Base-by-base conservation (phyloP, 495 filamentous ascomycete species). In the Tuber melanosporum region DNA sequence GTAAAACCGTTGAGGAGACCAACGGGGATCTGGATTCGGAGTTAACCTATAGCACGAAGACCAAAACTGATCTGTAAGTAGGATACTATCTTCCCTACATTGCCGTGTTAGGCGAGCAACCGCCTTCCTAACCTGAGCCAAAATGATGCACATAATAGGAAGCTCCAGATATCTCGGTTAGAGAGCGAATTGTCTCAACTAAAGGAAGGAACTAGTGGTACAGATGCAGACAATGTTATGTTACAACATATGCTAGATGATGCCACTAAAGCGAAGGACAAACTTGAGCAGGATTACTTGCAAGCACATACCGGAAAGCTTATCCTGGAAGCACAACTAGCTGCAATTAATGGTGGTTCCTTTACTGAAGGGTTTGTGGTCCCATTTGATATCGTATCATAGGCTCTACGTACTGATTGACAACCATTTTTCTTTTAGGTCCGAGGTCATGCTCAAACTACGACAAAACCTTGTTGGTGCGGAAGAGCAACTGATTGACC, bases 241-340 rank as follows among this genome's bases (percentile, higher is more conserved):
- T 71, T 83, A 66, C 75, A 81, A 49, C 83, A 79, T 47, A 74
- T 82, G 66, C 80, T 83, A n/a, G 76, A 83, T 47, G 82, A 83
- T 72, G 77, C 76, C 49, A 80, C 49, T 26, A 79, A 79, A 71
- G 82, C 82, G 39, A 79, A 78, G 44, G 80, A 80, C 57, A 83
- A 83, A 75, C 76, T 83, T 41, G 82, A 83, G 44, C 75, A 82
- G 46, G 82, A 83, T 76, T 83, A 83, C 73, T 75, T 83, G 26
- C 72, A 78, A 52, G 82, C 82, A 14, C 83, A 83, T 73, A 83
- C 79, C 26, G 82, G 82, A 57, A 83, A 78, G 66, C 74, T 83
- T 70, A 81, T 84, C 52, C 80, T 84, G 70, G 83, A 84, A 76
- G 79, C 83, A 45, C 83, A 84, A 66, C 73, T 84, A 52, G 75